Conservation (phyloP, 495 filamentous ascomycete genomes). For the Penicillium riverlandense region DNA sequence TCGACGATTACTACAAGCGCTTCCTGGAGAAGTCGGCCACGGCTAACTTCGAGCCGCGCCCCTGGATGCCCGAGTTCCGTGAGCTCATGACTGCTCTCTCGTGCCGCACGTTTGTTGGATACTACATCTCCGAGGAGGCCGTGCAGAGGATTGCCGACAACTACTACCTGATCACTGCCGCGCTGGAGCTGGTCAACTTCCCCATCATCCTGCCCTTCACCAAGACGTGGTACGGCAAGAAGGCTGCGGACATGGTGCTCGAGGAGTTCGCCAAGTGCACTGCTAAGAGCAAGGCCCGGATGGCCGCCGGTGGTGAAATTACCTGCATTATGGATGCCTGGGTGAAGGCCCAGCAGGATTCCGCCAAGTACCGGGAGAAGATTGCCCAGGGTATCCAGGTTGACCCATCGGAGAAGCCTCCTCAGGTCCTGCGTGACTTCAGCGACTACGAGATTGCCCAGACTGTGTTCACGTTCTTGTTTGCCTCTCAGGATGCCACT, state of each 20-base stretch:
- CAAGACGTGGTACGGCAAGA: slow-evolving; percentile 96
- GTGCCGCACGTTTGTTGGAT: slow-evolving; percentile 91
- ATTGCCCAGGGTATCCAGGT: slow-evolving; percentile 60
- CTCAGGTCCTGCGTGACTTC: slow-evolving; percentile 76
- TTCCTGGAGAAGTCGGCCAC: slow-evolving; percentile 68
- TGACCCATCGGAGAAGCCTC: slow-evolving; percentile 69
- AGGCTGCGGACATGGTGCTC: slow-evolving; percentile 86
- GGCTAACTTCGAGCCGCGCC: slow-evolving; percentile 59
- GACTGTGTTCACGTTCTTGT: slow-evolving; percentile 95
- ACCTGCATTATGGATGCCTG: slow-evolving; percentile 93
- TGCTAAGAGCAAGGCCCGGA: slow-evolving; percentile 84
- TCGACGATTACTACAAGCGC: slow-evolving; percentile 74
- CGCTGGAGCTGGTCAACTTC: slow-evolving; percentile 96
- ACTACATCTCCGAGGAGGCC: slow-evolving; percentile 83
- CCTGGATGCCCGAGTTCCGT: slow-evolving; percentile 90
- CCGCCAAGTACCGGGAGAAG: slow-evolving; percentile 67
- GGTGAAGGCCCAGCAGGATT: slow-evolving; percentile 79
- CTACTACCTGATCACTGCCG: slow-evolving; percentile 93
- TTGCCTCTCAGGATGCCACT: slow-evolving; percentile 95
- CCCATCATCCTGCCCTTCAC: slow-evolving; percentile 95
- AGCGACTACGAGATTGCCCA: slow-evolving; percentile 88
- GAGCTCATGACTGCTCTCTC: slow-evolving; percentile 95
- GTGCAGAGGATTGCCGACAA: slow-evolving; percentile 95
- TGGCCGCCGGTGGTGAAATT: slow-evolving; percentile 82
- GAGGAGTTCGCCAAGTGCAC: slow-evolving; percentile 86